These are phyloP conservation scores for Myxozyma vanderwaltii DNA, from an alignment of 805 yeast genomes.

Conservation along the genomic window DNA sequence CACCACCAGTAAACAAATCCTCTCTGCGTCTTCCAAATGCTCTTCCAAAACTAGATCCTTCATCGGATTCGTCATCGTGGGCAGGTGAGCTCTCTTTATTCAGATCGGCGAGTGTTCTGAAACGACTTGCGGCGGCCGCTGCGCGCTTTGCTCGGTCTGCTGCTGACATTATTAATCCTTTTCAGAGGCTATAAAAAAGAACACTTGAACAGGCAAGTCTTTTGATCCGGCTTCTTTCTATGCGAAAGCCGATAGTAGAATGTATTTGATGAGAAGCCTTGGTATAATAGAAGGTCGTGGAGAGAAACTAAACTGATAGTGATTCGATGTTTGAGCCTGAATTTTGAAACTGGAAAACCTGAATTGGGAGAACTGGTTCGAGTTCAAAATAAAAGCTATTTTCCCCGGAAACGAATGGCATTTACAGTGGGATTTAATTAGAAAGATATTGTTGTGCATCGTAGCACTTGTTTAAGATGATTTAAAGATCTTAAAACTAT, in stretches of 20 bases:
- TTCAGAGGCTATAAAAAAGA: no score
- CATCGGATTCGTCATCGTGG: slow-evolving; percentile 30
- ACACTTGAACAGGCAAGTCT: no score
- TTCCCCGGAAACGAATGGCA: no score
- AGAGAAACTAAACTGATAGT: background rate
- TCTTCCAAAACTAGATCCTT: slow-evolving; percentile 30
- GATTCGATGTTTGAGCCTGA: background rate
- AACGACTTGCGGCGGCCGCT: slow-evolving; percentile 25
- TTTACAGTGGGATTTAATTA: no score
- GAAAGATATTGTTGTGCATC: no score
- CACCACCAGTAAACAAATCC: slow-evolving; percentile 60
- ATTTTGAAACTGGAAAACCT: no score
- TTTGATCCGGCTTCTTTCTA: no score
- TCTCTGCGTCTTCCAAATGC: slow-evolving; percentile 38
- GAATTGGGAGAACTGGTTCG: no score
- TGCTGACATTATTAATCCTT: slow-evolving; percentile 17
- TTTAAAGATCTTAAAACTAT: no score
- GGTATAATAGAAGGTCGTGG: background rate
- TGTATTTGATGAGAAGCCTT: background rate
- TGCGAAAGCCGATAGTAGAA: background rate
- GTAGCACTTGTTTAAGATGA: no score
- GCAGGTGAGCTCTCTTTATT: slow-evolving; percentile 18
- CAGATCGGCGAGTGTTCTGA: slow-evolving; percentile 30
- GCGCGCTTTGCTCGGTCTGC: slow-evolving; percentile 25
- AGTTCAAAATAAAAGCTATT: no score